A percentile compares a stretch with the other conserved stretches of the same genome.
Conservation (phyloP, 108 stramenopile genomes). For the Skeletonema potamos region DNA sequence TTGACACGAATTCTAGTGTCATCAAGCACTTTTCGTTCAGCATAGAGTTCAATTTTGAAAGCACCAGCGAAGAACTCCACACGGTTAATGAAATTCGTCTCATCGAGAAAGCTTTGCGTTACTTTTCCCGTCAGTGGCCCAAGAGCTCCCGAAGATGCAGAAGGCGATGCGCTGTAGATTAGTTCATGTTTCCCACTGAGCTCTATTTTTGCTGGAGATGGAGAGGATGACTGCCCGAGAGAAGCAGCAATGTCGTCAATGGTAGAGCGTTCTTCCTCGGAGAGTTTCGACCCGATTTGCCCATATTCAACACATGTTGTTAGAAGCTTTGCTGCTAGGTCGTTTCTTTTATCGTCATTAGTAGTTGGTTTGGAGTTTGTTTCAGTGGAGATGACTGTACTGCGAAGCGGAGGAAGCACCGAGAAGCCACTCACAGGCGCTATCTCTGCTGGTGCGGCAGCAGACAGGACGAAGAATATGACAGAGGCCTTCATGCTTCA, state of each 20-base stretch:
- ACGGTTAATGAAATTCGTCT: slow-evolving; percentile 31
- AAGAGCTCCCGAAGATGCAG: slow-evolving; percentile 32
- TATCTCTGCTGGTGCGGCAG: not conserved
- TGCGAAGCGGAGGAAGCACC: too few relatives aligned
- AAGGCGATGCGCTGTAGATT: slow-evolving; percentile 34
- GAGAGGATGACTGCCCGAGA: slow-evolving; percentile 13
- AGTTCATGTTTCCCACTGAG: slow-evolving; percentile 18
- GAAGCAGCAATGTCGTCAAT: slow-evolving; percentile 29
- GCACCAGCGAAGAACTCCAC: slow-evolving; percentile 31
- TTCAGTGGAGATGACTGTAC: too few relatives aligned
- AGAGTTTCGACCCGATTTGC: slow-evolving; percentile 20
- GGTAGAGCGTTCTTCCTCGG: slow-evolving; percentile 6
- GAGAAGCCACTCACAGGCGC: not conserved
- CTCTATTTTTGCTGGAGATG: slow-evolving; percentile 19
- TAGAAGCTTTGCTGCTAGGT: slow-evolving; percentile 12
- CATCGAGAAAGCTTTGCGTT: slow-evolving; percentile 37
- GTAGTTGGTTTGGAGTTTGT: not conserved
- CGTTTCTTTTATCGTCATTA: not conserved
- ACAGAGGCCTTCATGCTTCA: too few relatives aligned
- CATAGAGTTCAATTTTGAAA: slow-evolving; percentile 33
- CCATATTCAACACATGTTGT: slow-evolving; percentile 16
- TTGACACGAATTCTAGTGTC: slow-evolving; percentile 28
- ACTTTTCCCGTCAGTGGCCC: slow-evolving; percentile 42
- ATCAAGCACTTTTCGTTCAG: slow-evolving; percentile 33
- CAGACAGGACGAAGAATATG: not conserved